A percentile compares a stretch with the other conserved stretches of the same genome.
Conservation (phyloP, 495 filamentous ascomycete genomes). For the Xylaria grammica region DNA sequence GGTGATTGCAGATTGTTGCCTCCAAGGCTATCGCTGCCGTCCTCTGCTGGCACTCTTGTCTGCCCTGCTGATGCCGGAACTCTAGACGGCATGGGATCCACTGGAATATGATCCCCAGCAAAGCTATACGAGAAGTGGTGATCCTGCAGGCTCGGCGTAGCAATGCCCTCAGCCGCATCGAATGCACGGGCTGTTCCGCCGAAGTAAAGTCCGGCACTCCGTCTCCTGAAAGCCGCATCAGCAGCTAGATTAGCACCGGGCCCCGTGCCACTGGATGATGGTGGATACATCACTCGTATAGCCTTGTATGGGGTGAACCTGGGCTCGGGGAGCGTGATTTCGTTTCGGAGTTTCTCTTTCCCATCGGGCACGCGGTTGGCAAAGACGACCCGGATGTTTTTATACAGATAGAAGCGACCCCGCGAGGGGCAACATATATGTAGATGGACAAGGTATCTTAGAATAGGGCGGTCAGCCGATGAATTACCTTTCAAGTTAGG, state of each 20-base stretch:
- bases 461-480: slow-evolving; percentile 70
- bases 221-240: slow-evolving; percentile 62
- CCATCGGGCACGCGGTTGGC: slow-evolving; percentile 97
- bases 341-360: slow-evolving; percentile 90
- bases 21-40: slow-evolving; percentile 20
- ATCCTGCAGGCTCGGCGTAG: slow-evolving; percentile 30
- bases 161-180: slow-evolving; percentile 42
- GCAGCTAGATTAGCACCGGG: slow-evolving; percentile 49
- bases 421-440: slow-evolving; percentile 89
- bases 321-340: slow-evolving; percentile 88
- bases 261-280: slow-evolving; percentile 32
- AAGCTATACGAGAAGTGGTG: slow-evolving; percentile 29
- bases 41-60: slow-evolving; percentile 2
- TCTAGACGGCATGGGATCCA: slow-evolving; percentile 45
- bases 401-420: slow-evolving; percentile 89
- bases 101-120: slow-evolving; percentile 27
- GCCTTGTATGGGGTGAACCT: slow-evolving; percentile 86
- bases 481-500: slow-evolving; percentile 34
- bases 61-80: slow-evolving; percentile 29
- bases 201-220: slow-evolving; percentile 60
- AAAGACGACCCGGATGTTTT: slow-evolving; percentile 92
- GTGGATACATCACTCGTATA: slow-evolving; percentile 52
- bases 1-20: slow-evolving; percentile 27
- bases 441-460: slow-evolving; percentile 92
- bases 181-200: slow-evolving; percentile 39